These are phyloP conservation scores for Cercospora nicotianae DNA, from an alignment of 2,329 filamentous ascomycete species.

Conservation along the genomic window DNA sequence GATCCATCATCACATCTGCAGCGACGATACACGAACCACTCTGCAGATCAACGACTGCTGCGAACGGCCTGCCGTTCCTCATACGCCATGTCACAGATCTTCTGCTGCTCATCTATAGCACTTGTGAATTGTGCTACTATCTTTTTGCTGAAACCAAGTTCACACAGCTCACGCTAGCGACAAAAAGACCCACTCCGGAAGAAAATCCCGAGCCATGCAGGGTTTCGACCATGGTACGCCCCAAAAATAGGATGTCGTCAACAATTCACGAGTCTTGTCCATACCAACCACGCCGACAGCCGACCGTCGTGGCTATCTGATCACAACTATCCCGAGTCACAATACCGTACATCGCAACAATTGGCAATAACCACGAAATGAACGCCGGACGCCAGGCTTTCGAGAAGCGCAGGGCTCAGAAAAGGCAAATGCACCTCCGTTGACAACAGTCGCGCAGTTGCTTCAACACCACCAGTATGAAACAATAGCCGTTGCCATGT, in stretches of 20 bases:
- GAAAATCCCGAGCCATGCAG: neutral
- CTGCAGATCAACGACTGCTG: neutral
- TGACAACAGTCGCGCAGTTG: neutral
- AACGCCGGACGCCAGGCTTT: neutral
- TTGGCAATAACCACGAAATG: neutral
- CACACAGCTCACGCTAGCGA: neutral
- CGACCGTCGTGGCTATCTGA: neutral
- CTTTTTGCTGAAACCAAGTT: neutral
- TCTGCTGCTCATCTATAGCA: neutral
- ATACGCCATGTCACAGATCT: neutral
- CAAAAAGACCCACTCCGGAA: neutral
- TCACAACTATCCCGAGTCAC: slow-evolving; percentile 4
- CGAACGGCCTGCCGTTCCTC: neutral
- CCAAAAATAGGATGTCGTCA: neutral
- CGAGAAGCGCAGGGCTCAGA: neutral
- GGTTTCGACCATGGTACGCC: neutral
- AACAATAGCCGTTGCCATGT: neutral
- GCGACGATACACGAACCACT: slow-evolving; percentile 1
- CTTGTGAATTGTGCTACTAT: neutral
- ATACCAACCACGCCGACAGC: neutral
- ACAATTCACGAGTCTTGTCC: slow-evolving; percentile 1
- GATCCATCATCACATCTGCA: neutral
- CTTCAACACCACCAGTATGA: neutral
- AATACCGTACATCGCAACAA: neutral
- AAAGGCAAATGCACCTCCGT: neutral